Conservation (phyloP, 768 basidiomycete species). For the Termitomyces sp. region DNA sequence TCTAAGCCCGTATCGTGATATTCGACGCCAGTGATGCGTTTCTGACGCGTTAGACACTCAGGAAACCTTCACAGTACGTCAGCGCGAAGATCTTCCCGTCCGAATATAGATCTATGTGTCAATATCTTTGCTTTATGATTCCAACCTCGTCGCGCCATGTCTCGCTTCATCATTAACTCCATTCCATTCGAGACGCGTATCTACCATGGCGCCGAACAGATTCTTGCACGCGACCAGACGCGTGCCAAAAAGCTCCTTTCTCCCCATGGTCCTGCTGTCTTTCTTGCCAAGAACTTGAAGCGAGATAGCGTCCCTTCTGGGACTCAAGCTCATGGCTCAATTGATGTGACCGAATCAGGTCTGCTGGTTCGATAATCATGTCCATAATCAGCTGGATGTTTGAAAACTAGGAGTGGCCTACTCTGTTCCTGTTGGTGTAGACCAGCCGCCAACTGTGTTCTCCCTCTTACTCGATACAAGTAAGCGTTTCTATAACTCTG, state of each 20-base stretch:
- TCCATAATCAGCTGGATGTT: neutral
- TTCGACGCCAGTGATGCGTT: neutral
- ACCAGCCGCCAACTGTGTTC: constrained; percentile 41
- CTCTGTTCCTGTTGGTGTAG: constrained; percentile 45
- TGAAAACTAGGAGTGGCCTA: constrained; percentile 37
- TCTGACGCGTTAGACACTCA: neutral
- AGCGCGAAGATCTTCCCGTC: constrained; percentile 7
- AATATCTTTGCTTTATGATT: neutral
- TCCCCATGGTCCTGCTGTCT: constrained; percentile 44
- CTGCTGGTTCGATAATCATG: constrained; percentile 4
- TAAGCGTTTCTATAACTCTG: constrained; percentile 12
- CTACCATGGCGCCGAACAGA: constrained; percentile 35
- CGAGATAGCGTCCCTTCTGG: neutral
- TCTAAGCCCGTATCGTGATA: neutral
- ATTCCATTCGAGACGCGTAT: constrained; percentile 43
- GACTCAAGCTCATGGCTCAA: constrained; percentile 25
- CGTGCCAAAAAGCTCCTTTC: constrained; percentile 52
- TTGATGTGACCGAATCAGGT: constrained; percentile 56
- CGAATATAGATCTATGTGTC: neutral
- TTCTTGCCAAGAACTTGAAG: constrained; percentile 19
- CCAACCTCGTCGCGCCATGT: constrained; percentile 21
- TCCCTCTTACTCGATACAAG: constrained; percentile 56
- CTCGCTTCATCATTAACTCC: constrained; percentile 27
- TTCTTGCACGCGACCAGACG: constrained; percentile 46
- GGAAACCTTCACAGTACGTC: neutral